Conservation (phyloP, 768 basidiomycete genomes). For the Cystofilobasidium macerans region DNA sequence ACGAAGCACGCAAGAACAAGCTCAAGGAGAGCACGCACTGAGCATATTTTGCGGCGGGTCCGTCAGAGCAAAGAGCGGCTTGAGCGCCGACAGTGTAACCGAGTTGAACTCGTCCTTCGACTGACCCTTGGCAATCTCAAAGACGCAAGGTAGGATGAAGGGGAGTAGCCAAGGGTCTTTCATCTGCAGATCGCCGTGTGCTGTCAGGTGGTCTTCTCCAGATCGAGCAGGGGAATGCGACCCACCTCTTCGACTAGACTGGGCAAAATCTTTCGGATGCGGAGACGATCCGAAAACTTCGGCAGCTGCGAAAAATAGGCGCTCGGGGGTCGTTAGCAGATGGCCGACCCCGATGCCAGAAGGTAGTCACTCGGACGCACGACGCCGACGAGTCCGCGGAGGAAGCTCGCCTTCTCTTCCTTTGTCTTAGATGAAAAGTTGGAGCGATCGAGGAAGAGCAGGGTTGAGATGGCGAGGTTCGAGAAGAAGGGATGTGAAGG, state of each 20-base stretch:
- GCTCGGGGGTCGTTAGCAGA: constrained; percentile 4
- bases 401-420: constrained; percentile 93
- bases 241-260: constrained; percentile 84
- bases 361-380: not conserved
- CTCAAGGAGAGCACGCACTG: constrained; percentile 35
- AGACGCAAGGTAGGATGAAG: constrained; percentile 91
- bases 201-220: not conserved
- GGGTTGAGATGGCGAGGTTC: constrained; percentile 84
- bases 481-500: constrained; percentile 86
- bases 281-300: constrained; percentile 78
- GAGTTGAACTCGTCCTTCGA: constrained; percentile 68
- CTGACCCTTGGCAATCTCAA: constrained; percentile 68
- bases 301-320: constrained; percentile 48
- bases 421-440: constrained; percentile 86
- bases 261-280: constrained; percentile 78
- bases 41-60: constrained; percentile 98
- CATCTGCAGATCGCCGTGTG: constrained; percentile 32
- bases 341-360: not conserved
- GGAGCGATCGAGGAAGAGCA: constrained; percentile 90
- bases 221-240: constrained; percentile 17
- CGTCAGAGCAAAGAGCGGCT: constrained; percentile 76
- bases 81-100: constrained; percentile 72
- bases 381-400: constrained; percentile 62
- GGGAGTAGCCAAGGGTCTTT: constrained; percentile 88
- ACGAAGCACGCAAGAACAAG: not conserved